phyloP scores from a whole-genome alignment of 2,329 filamentous ascomycete genomes.

The Seiridium cupressi region DNA sequence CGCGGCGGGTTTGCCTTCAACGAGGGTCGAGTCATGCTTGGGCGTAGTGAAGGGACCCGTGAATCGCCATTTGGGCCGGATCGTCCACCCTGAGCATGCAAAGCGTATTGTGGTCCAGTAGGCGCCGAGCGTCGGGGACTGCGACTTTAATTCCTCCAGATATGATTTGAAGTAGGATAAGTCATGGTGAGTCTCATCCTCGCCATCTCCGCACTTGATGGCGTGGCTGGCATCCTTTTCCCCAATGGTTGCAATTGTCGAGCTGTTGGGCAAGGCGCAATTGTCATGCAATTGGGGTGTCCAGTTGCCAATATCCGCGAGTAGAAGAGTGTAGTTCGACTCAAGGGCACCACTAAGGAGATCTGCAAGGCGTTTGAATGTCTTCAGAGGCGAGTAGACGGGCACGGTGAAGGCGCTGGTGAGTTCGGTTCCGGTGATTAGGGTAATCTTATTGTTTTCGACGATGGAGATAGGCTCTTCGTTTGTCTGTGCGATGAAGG shows the following conservation, averaged over 20 bases:
- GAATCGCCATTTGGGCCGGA: constrained; percentile 39
- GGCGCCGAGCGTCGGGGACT: constrained; percentile 29
- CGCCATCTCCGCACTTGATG: constrained; percentile 35
- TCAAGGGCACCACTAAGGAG: constrained; percentile 21
- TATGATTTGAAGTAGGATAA: constrained; percentile 27
- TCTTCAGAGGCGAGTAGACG: constrained; percentile 28
- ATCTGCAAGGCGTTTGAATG: constrained; percentile 13
- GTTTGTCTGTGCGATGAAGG: constrained; percentile 27
- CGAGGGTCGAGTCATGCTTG: constrained; percentile 15
- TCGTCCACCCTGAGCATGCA: constrained; percentile 35
- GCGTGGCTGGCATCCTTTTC: constrained; percentile 20
- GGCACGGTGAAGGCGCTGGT: constrained; percentile 19
- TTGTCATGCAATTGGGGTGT: constrained; percentile 5
- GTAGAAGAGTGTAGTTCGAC: constrained; percentile 25
- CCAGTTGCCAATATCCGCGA: not conserved
- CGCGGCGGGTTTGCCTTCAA: constrained; percentile 32
- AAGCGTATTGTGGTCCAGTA: constrained; percentile 35
- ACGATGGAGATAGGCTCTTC: constrained; percentile 22
- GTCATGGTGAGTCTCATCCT: constrained; percentile 16
- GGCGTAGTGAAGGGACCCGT: constrained; percentile 23
- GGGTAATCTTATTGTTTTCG: constrained; percentile 15
- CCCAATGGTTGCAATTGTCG: not conserved
- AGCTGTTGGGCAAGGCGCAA: constrained; percentile 5
- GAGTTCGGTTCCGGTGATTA: constrained; percentile 31
- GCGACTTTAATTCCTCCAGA: constrained; percentile 20